A percentile compares a stretch with the other conserved stretches of the same genome.
phyloP scores from a whole-genome alignment of 495 filamentous ascomycete species.

The Penicillium crystallinum region DNA sequence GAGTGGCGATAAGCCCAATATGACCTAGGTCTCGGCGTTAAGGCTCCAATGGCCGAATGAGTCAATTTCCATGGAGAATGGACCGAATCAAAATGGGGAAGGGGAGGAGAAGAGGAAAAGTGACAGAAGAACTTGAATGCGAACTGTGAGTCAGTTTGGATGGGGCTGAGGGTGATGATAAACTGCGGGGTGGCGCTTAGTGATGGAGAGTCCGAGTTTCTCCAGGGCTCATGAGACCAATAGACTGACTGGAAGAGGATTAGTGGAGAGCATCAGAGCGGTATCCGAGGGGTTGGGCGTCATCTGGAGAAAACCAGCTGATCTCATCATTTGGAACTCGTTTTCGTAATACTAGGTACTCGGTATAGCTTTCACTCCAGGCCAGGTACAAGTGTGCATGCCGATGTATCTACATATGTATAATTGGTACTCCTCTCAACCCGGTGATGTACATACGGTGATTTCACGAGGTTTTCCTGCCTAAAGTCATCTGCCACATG shows the following conservation, averaged over 20 bases:
- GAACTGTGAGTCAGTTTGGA: constrained; percentile 1
- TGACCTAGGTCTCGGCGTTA: constrained; percentile 6
- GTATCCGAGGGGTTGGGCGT: constrained; percentile 1
- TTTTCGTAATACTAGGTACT: background rate
- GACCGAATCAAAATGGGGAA: background rate
- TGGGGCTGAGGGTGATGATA: constrained; percentile 4
- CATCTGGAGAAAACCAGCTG: constrained; percentile 3
- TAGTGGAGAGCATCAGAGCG: constrained; percentile 1
- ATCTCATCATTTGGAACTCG: constrained; percentile 2
- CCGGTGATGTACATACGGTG: too few species aligned
- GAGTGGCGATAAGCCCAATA: constrained; percentile 28
- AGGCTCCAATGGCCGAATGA: constrained; percentile 7
- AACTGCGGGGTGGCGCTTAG: constrained; percentile 16
- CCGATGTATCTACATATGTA: too few species aligned
- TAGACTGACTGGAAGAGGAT: background rate
- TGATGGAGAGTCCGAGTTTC: background rate
- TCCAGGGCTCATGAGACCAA: constrained; percentile 7
- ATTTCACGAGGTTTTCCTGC: background rate
- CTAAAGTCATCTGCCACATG: constrained; percentile 12
- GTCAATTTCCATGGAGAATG: background rate
- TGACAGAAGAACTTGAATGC: background rate
- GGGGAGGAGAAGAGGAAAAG: background rate
- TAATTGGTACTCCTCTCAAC: too few species aligned
- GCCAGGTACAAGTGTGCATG: too few species aligned
- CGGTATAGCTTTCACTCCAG: too few species aligned